Percentiles rank a stretch among this genome's conserved stretches.
Conservation (phyloP, 164 flowering plant species). For the Vitis riparia region DNA sequence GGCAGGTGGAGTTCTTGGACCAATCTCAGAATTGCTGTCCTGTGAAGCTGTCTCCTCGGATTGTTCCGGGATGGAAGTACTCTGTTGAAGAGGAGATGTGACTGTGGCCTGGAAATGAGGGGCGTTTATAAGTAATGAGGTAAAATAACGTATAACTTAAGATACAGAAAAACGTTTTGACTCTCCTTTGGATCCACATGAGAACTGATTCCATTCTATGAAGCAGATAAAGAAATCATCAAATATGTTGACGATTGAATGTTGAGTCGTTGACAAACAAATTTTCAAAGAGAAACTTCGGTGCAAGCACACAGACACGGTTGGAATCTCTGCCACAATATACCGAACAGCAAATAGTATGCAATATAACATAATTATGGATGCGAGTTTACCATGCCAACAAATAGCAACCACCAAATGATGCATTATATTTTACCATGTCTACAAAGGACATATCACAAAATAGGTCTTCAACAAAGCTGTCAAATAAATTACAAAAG, state of each 20-base stretch:
- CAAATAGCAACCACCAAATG: no score
- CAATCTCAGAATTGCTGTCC: constrained; percentile 63
- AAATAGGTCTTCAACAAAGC: background rate
- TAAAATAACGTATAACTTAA: no score
- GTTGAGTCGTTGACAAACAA: background rate
- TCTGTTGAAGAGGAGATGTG: constrained; percentile 38
- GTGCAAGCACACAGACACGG: no score
- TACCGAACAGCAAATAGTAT: no score
- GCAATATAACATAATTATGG: no score
- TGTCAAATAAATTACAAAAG: background rate
- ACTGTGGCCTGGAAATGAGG: constrained; percentile 33
- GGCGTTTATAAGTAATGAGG: no score
- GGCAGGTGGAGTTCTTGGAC: constrained; percentile 70
- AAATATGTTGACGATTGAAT: background rate
- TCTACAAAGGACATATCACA: no score
- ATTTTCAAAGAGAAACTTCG: no score
- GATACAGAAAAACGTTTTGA: background rate
- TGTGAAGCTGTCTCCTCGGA: constrained; percentile 67
- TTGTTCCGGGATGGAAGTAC: constrained; percentile 51
- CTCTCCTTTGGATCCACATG: background rate
- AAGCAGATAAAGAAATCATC: background rate
- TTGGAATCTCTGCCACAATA: no score
- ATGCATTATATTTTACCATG: no score
- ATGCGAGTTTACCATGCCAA: no score
- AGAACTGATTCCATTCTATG: background rate